Evolutionary conservation across 306 rosid genomes (phyloP), one percentile per base, ranked within the genome.

Genomic region (Luffa aegyptiaca): DNA sequence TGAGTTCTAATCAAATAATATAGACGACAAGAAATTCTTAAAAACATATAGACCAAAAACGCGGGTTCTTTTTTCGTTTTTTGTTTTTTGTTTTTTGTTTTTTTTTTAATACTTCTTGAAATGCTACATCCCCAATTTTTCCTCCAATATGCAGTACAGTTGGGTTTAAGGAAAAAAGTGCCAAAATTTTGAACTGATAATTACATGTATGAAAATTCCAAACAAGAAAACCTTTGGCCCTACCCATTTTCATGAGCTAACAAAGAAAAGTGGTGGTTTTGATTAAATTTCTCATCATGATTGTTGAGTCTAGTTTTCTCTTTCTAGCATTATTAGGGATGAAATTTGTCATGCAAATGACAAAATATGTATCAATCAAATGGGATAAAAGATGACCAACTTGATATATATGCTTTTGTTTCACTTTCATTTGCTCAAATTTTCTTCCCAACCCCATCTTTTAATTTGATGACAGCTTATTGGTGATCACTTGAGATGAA

Each of bases 291-390:
- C 41, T 12, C n/a, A 72, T 72, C 58, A 72, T 72, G 77, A 48
- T 72, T 21, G 36, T 20, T 37, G 57, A 79, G 37, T 53, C 26
- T 3, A 35, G 70, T 58, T 59, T 62, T 20, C 20, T 79, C 31
- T 79, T 79, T 81, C 48, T 61, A 20, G 18, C 66, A 63, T 83
- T 56, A 83, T 83, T 46, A 64, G 56, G 81, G 79, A 21, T 46
- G 78, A 11, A 36, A 18, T 66, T 75, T 75, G 73, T 75, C 77
- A 75, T 83, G 76, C 77, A 45, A 63, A 21, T 75, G 78, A 66
- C 31, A 37, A 56, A 79, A 78, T 65, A 20, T 72, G 78, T 73
- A 12, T 26, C 45, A 73, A 73, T 73, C 77, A 73, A 26, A 73
- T 73, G n/a, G 77, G 10, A 73, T 49, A 48, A 31, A 71, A 37